Conservation (phyloP, 192 early-diverging fungal species). For the Rhizophagus prolifer region DNA sequence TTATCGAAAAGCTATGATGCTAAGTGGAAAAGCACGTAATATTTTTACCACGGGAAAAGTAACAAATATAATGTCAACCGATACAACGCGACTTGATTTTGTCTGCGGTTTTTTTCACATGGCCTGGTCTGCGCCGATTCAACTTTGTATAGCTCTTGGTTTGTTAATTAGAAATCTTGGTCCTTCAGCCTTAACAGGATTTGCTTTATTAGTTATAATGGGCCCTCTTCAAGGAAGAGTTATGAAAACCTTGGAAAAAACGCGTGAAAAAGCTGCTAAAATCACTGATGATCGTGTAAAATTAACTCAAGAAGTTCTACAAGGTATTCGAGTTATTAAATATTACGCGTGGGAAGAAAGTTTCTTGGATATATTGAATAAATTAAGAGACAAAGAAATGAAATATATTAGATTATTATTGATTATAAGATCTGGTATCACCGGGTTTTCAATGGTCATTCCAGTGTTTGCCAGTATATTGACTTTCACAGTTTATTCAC, state of each 20-base stretch:
- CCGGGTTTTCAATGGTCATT: constrained; percentile 59
- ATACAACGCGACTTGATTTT: constrained; percentile 63
- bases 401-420: constrained; percentile 47
- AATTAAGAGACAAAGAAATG: constrained; percentile 60
- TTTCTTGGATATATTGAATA: constrained; percentile 55
- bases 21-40: constrained; percentile 47
- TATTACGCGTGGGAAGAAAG: constrained; percentile 71
- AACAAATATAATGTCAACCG: constrained; percentile 76
- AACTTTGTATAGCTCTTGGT: constrained; percentile 41
- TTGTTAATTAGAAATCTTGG: constrained; percentile 54
- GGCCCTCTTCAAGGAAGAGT: constrained; percentile 39
- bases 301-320: constrained; percentile 63
- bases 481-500: constrained; percentile 37
- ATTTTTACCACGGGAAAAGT: constrained; percentile 60
- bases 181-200: constrained; percentile 61
- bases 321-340: constrained; percentile 73
- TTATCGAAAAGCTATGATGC: constrained; percentile 50
- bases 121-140: constrained; percentile 48
- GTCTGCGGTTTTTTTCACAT: constrained; percentile 46
- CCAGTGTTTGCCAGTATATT: constrained; percentile 48
- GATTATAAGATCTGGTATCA: constrained; percentile 52
- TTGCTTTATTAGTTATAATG: constrained; percentile 50
- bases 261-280: constrained; percentile 40
- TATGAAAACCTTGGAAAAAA: constrained; percentile 34
- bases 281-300: constrained; percentile 77